Evolutionary conservation across 139 green algal genomes (phyloP).

Genomic region (Coelastrella sp.): DNA sequence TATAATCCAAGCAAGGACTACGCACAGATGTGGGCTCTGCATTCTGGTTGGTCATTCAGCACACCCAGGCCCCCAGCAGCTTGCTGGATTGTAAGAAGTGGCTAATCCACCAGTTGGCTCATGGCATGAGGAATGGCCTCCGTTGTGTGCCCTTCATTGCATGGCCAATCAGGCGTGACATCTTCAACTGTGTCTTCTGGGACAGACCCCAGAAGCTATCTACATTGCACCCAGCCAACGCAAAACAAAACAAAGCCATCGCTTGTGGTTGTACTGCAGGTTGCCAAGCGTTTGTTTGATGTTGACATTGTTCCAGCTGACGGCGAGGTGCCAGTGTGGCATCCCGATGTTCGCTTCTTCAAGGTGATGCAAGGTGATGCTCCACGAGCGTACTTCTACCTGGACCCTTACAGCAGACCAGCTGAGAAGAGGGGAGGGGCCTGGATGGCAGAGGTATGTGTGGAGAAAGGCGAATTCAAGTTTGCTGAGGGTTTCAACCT

Average conservation of each 20-base stretch:
- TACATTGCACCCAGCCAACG: neutral
- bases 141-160: too few relatives aligned
- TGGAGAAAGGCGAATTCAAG: neutral
- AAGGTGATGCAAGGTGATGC: slow-evolving; percentile 13
- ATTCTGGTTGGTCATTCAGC: too few relatives aligned
- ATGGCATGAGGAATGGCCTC: too few relatives aligned
- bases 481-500: neutral
- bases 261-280: slow-evolving; percentile 47
- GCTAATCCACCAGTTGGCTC: too few relatives aligned
- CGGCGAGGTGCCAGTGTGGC: slow-evolving; percentile 88
- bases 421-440: slow-evolving; percentile 97
- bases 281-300: slow-evolving; percentile 91
- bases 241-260: neutral
- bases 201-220: neutral
- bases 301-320: slow-evolving; percentile 90
- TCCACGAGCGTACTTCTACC: slow-evolving; percentile 93
- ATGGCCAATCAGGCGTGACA: too few relatives aligned
- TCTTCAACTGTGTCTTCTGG: too few relatives aligned
- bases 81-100: too few relatives aligned
- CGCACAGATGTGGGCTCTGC: too few relatives aligned
- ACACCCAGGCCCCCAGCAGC: too few relatives aligned
- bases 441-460: slow-evolving; percentile 94
- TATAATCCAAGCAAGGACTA: too few relatives aligned
- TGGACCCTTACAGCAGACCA: slow-evolving; percentile 94
- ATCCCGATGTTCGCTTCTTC: slow-evolving; percentile 94